Conservation (phyloP, 1,284 basidiomycete species). For the Somion occarium region DNA sequence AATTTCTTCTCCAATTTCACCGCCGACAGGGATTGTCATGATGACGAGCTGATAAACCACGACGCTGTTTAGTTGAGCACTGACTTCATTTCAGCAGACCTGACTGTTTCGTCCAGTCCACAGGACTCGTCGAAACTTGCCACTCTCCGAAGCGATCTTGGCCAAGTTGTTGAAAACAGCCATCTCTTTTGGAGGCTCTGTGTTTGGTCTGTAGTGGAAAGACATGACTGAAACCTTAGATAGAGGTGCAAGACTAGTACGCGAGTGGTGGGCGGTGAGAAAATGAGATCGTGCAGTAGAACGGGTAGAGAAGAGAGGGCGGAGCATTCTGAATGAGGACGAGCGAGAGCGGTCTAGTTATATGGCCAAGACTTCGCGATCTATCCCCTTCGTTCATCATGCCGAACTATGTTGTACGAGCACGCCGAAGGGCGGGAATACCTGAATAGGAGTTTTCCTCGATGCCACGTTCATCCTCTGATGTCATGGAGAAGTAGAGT, state of each 20-base stretch:
- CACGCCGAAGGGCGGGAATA: too few species aligned
- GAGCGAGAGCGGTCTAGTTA: too few species aligned
- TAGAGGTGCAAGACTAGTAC: neutral
- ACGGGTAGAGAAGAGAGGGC: neutral
- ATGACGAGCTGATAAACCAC: conserved; percentile 23
- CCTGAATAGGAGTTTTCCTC: too few species aligned
- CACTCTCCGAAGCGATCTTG: conserved; percentile 22
- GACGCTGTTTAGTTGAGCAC: neutral
- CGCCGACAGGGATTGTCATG: conserved; percentile 28
- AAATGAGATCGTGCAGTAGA: neutral
- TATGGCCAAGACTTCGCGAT: too few species aligned
- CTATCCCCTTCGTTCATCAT: too few species aligned
- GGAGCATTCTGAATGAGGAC: too few species aligned
- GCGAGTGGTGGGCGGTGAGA: neutral
- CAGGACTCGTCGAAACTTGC: conserved; percentile 27
- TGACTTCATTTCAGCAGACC: conserved; percentile 10
- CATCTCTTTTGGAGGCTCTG: conserved; percentile 26
- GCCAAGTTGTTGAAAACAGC: conserved; percentile 22
- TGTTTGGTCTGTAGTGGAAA: conserved; percentile 22
- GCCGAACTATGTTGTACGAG: too few species aligned
- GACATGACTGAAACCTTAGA: conserved; percentile 9
- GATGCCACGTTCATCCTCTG: too few species aligned
- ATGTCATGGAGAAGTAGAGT: too few species aligned
- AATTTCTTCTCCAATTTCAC: conserved; percentile 27
- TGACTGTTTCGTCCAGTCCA: conserved; percentile 29